phyloP scores from a whole-genome alignment of 192 early-diverging fungal genomes.

The Umbelopsis vinacea region DNA sequence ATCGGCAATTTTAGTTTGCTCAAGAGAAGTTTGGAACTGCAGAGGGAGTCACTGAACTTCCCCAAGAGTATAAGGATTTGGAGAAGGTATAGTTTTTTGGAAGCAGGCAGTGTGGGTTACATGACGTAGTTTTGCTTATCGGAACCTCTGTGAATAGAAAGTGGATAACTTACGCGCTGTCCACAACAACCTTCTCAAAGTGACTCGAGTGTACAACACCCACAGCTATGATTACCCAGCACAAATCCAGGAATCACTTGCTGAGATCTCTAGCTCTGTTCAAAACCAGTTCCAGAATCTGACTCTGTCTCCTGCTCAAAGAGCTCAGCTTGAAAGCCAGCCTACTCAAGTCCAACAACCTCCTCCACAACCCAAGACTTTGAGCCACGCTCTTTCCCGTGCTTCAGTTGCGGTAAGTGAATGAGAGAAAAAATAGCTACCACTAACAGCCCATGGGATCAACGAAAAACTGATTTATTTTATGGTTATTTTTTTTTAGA shows the following conservation, averaged over 20 bases:
- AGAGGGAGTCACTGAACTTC: slow-evolving; percentile 89
- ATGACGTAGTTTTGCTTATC: not conserved
- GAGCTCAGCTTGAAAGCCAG: slow-evolving; percentile 44
- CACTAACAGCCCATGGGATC: slow-evolving; percentile 65
- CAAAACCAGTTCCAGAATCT: slow-evolving; percentile 63
- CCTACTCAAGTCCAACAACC: slow-evolving; percentile 32
- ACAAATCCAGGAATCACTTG: slow-evolving; percentile 68
- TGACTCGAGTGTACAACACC: slow-evolving; percentile 75
- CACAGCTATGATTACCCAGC: slow-evolving; percentile 80
- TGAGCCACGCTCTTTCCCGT: slow-evolving; percentile 77
- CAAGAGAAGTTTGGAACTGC: slow-evolving; percentile 83
- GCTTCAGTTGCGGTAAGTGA: slow-evolving; percentile 50
- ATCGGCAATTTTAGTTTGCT: slow-evolving; percentile 78
- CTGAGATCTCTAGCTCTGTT: slow-evolving; percentile 73
- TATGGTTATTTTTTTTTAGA: slow-evolving; percentile 53
- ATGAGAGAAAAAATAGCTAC: not conserved
- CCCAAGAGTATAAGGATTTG: slow-evolving; percentile 89
- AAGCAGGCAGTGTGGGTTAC: not conserved
- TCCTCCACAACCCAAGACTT: slow-evolving; percentile 57
- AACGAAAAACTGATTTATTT: slow-evolving; percentile 66
- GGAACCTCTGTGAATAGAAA: slow-evolving; percentile 54
- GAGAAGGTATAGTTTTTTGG: slow-evolving; percentile 68
- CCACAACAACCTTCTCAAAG: slow-evolving; percentile 71
- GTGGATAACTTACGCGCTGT: slow-evolving; percentile 75
- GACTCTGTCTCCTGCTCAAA: slow-evolving; percentile 54